Evolutionary conservation across 2,329 filamentous ascomycete genomes (phyloP).

Genomic region (Fusarium sp.): DNA sequence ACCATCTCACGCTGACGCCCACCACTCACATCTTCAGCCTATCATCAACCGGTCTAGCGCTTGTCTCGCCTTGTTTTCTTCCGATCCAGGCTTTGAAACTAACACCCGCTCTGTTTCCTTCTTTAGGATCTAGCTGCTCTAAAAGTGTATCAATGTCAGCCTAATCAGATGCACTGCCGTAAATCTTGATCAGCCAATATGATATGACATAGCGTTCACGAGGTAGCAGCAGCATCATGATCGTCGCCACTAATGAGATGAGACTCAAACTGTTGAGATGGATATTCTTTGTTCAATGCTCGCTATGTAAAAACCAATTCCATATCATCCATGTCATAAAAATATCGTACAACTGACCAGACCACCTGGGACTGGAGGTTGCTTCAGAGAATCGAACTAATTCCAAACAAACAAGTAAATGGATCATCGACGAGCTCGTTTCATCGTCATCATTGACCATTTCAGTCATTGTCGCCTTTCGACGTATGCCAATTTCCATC

Average conservation of each 20-base stretch:
- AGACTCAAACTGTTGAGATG: slow-evolving; percentile 5
- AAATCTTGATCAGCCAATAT: slow-evolving; percentile 6
- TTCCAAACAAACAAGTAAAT: slow-evolving; percentile 40
- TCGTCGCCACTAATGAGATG: not conserved
- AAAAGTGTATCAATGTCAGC: slow-evolving; percentile 23
- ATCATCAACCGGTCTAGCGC: slow-evolving; percentile 13
- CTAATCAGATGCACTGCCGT: not conserved
- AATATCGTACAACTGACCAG: slow-evolving; percentile 43
- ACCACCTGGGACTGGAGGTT: slow-evolving; percentile 44
- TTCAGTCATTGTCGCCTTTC: slow-evolving; percentile 44
- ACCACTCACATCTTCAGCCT: slow-evolving; percentile 19
- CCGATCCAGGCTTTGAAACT: slow-evolving; percentile 23
- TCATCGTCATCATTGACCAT: slow-evolving; percentile 49
- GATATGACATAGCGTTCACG: slow-evolving; percentile 24
- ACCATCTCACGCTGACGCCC: slow-evolving; percentile 21
- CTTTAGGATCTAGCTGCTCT: slow-evolving; percentile 6
- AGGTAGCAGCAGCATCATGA: slow-evolving; percentile 22
- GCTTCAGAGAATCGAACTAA: slow-evolving; percentile 43
- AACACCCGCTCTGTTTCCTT: slow-evolving; percentile 22
- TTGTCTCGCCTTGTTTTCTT: slow-evolving; percentile 28
- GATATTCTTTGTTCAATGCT: slow-evolving; percentile 35
- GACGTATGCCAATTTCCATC: slow-evolving; percentile 41
- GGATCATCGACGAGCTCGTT: slow-evolving; percentile 46
- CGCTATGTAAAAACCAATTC: slow-evolving; percentile 28
- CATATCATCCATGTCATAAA: slow-evolving; percentile 37